phyloP scores from a whole-genome alignment of 2,329 filamentous ascomycete species.

The Colletotrichum shisoi region DNA sequence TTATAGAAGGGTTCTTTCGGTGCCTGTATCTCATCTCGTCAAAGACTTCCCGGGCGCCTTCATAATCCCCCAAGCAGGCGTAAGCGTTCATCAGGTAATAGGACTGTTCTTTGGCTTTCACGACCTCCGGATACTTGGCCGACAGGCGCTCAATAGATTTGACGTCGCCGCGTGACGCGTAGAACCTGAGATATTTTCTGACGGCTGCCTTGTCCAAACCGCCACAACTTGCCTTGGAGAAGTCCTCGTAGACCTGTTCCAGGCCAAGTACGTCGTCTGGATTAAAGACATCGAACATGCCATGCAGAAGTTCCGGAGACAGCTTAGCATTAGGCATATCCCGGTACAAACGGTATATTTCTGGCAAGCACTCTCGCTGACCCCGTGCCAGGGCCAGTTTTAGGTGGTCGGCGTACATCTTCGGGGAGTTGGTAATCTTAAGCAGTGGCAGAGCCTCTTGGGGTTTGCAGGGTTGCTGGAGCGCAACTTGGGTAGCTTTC shows the following conservation, averaged over 20 bases:
- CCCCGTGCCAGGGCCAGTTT: slow-evolving; percentile 44
- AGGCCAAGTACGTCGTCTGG: slow-evolving; percentile 53
- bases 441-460: slow-evolving; percentile 52
- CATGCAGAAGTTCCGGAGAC: slow-evolving; percentile 51
- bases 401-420: slow-evolving; percentile 57
- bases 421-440: slow-evolving; percentile 49
- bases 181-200: slow-evolving; percentile 59
- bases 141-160: slow-evolving; percentile 56
- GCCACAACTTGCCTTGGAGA: slow-evolving; percentile 51
- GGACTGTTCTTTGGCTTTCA: slow-evolving; percentile 49
- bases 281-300: slow-evolving; percentile 56
- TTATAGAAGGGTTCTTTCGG: slow-evolving; percentile 62
- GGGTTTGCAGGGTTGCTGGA: slow-evolving; percentile 49
- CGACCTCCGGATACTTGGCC: slow-evolving; percentile 52
- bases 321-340: slow-evolving; percentile 51
- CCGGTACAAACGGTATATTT: slow-evolving; percentile 59
- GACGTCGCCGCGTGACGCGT: slow-evolving; percentile 59
- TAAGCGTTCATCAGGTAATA: slow-evolving; percentile 74
- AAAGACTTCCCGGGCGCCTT: slow-evolving; percentile 68
- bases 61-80: slow-evolving; percentile 71
- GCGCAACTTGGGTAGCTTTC: slow-evolving; percentile 46
- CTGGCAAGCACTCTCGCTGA: slow-evolving; percentile 47
- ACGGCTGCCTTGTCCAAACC: slow-evolving; percentile 56
- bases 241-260: slow-evolving; percentile 60
- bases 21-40: slow-evolving; percentile 66